Percentiles rank a stretch among this genome's conserved stretches.
Conservation (phyloP, 2,329 filamentous ascomycete species). For the Curvularia sp. region DNA sequence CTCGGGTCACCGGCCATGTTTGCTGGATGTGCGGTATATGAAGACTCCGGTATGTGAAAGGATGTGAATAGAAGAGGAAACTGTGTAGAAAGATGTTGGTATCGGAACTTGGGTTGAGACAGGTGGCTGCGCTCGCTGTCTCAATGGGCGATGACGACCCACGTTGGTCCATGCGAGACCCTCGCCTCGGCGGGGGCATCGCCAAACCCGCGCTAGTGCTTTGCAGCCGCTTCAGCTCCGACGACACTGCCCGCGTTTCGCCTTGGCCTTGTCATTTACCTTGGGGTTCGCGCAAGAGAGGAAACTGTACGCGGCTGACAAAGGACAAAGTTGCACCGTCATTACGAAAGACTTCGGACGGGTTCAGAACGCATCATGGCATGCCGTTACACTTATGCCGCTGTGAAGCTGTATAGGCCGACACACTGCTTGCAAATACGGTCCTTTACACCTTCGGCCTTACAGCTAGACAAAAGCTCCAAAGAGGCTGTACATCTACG, state of each 20-base stretch:
- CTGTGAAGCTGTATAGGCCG: constrained; percentile 9
- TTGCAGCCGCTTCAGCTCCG: constrained; percentile 18
- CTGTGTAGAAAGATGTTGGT: constrained; percentile 15
- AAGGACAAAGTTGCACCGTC: not conserved
- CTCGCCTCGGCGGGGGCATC: constrained; percentile 21
- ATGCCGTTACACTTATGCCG: constrained; percentile 16
- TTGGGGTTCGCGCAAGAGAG: not conserved
- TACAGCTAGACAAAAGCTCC: not conserved
- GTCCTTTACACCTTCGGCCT: constrained; percentile 13
- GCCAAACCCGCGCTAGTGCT: constrained; percentile 26
- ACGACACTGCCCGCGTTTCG: constrained; percentile 6
- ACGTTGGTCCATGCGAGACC: constrained; percentile 37
- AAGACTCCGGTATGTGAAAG: not conserved
- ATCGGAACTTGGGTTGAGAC: constrained; percentile 36
- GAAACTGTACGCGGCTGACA: not conserved
- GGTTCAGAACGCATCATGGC: constrained; percentile 23
- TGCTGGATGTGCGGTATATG: constrained; percentile 13
- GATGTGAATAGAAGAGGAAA: constrained; percentile 7
- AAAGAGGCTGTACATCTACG: not conserved
- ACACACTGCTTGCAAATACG: constrained; percentile 13
- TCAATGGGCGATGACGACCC: constrained; percentile 43
- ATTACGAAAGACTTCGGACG: not conserved
- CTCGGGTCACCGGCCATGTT: constrained; percentile 49
- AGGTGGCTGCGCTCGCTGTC: constrained; percentile 44
- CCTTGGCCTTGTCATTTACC: not conserved